A percentile compares a stretch with the other conserved stretches of the same genome.
These are phyloP conservation scores for Xylaria curta DNA, from an alignment of 495 filamentous ascomycete species.

Conservation along the genomic window DNA sequence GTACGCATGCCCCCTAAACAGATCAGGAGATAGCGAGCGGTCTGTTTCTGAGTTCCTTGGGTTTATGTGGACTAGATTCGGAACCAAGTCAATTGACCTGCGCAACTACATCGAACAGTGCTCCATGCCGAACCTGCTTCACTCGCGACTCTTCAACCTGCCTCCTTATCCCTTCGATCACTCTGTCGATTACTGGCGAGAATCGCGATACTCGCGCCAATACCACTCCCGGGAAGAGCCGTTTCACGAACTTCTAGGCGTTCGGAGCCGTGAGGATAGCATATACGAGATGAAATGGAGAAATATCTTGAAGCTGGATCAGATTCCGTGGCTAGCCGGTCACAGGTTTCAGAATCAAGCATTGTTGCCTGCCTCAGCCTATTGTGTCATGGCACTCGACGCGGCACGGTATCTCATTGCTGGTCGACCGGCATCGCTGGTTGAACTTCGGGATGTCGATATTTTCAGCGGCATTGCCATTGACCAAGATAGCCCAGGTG, in stretches of 20 bases:
- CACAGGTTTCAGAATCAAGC: constrained; percentile 54
- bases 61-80: constrained; percentile 55
- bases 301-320: constrained; percentile 53
- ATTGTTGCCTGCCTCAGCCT: constrained; percentile 52
- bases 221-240: constrained; percentile 46
- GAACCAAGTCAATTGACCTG: constrained; percentile 33
- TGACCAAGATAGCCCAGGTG: constrained; percentile 50
- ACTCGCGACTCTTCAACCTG: constrained; percentile 37
- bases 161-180: constrained; percentile 61
- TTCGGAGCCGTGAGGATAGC: constrained; percentile 51
- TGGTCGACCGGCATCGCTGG: constrained; percentile 40
- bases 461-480: constrained; percentile 59
- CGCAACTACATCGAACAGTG: constrained; percentile 47
- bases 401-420: constrained; percentile 41
- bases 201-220: constrained; percentile 56
- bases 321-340: constrained; percentile 47
- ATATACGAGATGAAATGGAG: constrained; percentile 51
- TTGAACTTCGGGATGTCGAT: constrained; percentile 48
- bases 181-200: constrained; percentile 48
- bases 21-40: constrained; percentile 42
- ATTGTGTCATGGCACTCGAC: constrained; percentile 53
- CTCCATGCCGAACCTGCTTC: constrained; percentile 32
- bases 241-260: constrained; percentile 57
- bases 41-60: constrained; percentile 56
- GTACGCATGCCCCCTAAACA: constrained; percentile 46